Percentiles rank a stretch among this genome's conserved stretches.
Conservation (phyloP, 805 yeast genomes). For the Candida khao-thaluensis region DNA sequence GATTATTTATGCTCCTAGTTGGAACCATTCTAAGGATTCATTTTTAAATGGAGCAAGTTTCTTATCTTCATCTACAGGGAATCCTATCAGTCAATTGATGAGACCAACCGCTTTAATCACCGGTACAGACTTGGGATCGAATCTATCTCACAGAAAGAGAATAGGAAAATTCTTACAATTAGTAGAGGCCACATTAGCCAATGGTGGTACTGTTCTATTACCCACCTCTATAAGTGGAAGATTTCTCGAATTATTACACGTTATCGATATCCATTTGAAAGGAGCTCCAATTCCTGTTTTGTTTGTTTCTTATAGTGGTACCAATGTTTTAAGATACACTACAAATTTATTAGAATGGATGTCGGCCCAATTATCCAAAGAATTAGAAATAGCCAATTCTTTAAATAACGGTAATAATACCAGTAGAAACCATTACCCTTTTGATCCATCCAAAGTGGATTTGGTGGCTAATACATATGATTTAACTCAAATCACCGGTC, state of each 20-base stretch:
- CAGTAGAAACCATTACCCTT: slow-evolving; percentile 67
- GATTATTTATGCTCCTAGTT: slow-evolving; percentile 82
- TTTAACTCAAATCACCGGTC: slow-evolving; percentile 54
- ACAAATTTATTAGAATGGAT: slow-evolving; percentile 94
- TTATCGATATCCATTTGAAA: slow-evolving; percentile 66
- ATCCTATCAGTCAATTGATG: slow-evolving; percentile 58
- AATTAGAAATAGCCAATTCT: slow-evolving; percentile 60
- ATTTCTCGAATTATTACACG: slow-evolving; percentile 71
- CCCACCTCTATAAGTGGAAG: slow-evolving; percentile 84
- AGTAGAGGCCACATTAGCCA: slow-evolving; percentile 62
- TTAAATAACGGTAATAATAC: slow-evolving; percentile 14
- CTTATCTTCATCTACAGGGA: slow-evolving; percentile 45
- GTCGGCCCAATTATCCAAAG: slow-evolving; percentile 79
- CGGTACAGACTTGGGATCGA: slow-evolving; percentile 65
- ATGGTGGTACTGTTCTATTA: slow-evolving; percentile 77
- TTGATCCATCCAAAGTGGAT: slow-evolving; percentile 67
- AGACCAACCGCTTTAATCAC: slow-evolving; percentile 86
- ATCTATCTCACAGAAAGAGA: slow-evolving; percentile 59
- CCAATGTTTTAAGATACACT: slow-evolving; percentile 76
- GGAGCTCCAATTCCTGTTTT: slow-evolving; percentile 67
- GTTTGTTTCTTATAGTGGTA: slow-evolving; percentile 74
- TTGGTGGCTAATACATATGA: slow-evolving; percentile 55
- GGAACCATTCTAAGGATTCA: slow-evolving; percentile 92
- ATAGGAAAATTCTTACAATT: slow-evolving; percentile 61
- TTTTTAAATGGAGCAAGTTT: slow-evolving; percentile 55